phyloP scores from a whole-genome alignment of 2,329 filamentous ascomycete genomes.

The Podosphaera xanthii region DNA sequence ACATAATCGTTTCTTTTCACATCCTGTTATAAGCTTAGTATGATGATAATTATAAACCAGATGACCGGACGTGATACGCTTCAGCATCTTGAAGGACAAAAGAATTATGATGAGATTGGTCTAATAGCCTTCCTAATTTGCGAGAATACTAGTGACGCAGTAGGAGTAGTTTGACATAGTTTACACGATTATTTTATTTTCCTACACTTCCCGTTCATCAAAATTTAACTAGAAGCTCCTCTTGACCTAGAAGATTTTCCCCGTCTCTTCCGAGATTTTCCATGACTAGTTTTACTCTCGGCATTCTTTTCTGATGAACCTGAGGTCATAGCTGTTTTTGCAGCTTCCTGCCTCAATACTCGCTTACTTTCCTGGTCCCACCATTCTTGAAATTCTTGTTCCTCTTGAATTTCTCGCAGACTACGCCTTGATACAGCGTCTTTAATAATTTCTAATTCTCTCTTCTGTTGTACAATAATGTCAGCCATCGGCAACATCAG shows the following conservation, averaged over 20 bases:
- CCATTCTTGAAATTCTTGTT: slow-evolving; percentile 93
- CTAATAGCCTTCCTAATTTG: too few relatives aligned
- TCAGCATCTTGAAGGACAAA: too few relatives aligned
- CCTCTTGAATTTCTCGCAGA: slow-evolving; percentile 82
- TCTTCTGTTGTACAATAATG: slow-evolving; percentile 70
- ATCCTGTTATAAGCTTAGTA: too few relatives aligned
- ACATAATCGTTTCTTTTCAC: too few relatives aligned
- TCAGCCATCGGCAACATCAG: slow-evolving; percentile 60
- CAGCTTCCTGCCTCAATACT: slow-evolving; percentile 25
- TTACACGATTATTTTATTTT: too few relatives aligned
- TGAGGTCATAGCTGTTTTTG: slow-evolving; percentile 1
- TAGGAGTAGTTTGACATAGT: too few relatives aligned
- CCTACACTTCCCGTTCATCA: too few relatives aligned
- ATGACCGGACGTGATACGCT: too few relatives aligned
- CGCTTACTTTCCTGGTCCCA: slow-evolving; percentile 70
- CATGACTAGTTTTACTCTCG: not conserved
- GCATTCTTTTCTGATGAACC: not conserved
- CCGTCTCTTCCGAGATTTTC: not conserved
- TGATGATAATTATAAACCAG: too few relatives aligned
- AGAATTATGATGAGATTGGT: too few relatives aligned
- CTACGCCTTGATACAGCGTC: slow-evolving; percentile 76
- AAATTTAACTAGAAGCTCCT: not conserved
- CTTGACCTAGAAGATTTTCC: not conserved
- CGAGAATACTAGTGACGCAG: too few relatives aligned
- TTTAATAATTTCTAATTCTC: slow-evolving; percentile 59